Percentiles rank a stretch among this genome's conserved stretches.
Evolutionary conservation across 805 yeast genomes (phyloP).

Genomic region (Monosporozyma aerobia): DNA sequence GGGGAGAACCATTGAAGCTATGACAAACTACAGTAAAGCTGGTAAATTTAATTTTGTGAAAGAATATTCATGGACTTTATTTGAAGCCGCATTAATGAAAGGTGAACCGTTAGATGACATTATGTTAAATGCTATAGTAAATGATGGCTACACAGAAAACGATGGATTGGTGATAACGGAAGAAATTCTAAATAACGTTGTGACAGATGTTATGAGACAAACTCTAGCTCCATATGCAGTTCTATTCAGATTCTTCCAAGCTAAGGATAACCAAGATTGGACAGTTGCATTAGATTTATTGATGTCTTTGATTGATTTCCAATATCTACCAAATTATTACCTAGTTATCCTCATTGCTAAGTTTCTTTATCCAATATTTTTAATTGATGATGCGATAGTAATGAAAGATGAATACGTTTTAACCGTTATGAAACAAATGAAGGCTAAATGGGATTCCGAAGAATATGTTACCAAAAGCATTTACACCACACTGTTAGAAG

Average conservation of each 20-base stretch:
- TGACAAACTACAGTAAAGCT: conserved; percentile 54
- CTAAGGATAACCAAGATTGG: conserved; percentile 22
- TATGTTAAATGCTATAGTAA: conserved; percentile 42
- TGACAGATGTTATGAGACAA: conserved; percentile 55
- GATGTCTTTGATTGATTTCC: conserved; percentile 19
- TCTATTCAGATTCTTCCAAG: conserved; percentile 40
- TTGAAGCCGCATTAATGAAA: conserved; percentile 48
- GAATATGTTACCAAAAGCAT: conserved; percentile 4
- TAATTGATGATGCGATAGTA: conserved; percentile 12
- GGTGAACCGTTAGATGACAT: conserved; percentile 50
- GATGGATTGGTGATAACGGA: conserved; percentile 17
- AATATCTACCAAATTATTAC: conserved; percentile 24
- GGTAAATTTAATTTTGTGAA: conserved; percentile 45
- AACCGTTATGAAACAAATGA: conserved; percentile 18
- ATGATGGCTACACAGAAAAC: conserved; percentile 22
- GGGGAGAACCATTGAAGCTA: conserved; percentile 53
- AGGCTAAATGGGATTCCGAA: conserved; percentile 15
- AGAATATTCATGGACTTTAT: conserved; percentile 48
- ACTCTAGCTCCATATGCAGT: conserved; percentile 66
- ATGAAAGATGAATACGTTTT: conserved; percentile 19
- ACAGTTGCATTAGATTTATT: conserved; percentile 16
- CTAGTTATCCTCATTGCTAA: conserved; percentile 19
- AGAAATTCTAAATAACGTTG: conserved; percentile 25
- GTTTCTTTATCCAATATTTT: conserved; percentile 23
- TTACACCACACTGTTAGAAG: background rate